Evolutionary conservation across 306 rosid species (phyloP).

Genomic region (Vachellia collinsii): DNA sequence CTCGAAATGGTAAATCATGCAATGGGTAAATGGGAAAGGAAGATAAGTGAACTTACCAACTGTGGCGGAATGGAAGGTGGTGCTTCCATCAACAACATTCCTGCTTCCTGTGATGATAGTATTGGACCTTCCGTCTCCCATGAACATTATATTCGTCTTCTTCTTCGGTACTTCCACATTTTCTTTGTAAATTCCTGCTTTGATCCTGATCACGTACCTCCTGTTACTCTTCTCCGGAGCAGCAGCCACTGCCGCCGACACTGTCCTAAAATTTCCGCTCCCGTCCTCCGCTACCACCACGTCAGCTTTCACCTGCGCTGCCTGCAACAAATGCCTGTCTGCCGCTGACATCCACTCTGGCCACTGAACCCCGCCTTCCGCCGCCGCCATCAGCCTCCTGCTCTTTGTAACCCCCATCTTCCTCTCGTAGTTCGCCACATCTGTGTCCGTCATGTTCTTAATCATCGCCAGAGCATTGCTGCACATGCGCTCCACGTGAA

Average conservation of each 20-base stretch:
- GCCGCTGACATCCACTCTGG: conserved; percentile 69
- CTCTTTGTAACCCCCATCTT: not conserved
- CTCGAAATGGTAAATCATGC: too few relatives aligned
- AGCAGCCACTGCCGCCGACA: conserved; percentile 68
- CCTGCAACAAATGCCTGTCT: conserved; percentile 64
- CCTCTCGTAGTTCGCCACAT: conserved; percentile 44
- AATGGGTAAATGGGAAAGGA: not conserved
- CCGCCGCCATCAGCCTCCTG: conserved; percentile 31
- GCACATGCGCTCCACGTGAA: conserved; percentile 56
- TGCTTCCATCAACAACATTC: conserved; percentile 77
- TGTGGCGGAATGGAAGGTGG: conserved; percentile 77
- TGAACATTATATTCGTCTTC: conserved; percentile 71
- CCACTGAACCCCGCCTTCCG: conserved; percentile 40
- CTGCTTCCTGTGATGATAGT: conserved; percentile 70
- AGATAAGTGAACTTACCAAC: conserved; percentile 52
- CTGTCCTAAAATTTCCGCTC: conserved; percentile 63
- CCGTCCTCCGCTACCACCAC: conserved; percentile 80
- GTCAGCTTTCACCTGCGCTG: conserved; percentile 43
- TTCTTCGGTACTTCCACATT: conserved; percentile 65
- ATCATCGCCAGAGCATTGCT: conserved; percentile 76
- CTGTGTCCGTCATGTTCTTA: conserved; percentile 68
- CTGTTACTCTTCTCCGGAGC: conserved; percentile 56
- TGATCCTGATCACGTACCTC: conserved; percentile 65
- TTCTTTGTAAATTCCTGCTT: conserved; percentile 72
- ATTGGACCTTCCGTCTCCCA: conserved; percentile 65